phyloP scores from a whole-genome alignment of 192 early-diverging fungal genomes.

The Podila clonocystis region DNA sequence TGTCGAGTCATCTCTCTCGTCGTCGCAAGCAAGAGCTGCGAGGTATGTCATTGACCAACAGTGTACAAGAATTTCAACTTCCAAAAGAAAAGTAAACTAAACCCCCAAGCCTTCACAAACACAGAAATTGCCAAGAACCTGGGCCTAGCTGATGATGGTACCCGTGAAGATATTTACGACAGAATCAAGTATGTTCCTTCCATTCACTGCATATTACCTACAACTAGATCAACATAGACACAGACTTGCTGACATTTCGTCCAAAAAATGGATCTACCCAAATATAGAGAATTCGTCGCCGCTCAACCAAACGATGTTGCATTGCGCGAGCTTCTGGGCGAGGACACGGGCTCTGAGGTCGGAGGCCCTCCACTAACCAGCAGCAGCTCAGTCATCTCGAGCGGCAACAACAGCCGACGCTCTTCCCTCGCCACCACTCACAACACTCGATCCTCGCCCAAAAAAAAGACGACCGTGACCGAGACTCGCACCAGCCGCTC shows the following conservation, averaged over 20 bases:
- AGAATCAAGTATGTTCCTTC: slow-evolving; percentile 34
- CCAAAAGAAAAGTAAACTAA: neutral
- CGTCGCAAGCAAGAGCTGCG: slow-evolving; percentile 28
- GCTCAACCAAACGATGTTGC: neutral
- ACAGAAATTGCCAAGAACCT: slow-evolving; percentile 22
- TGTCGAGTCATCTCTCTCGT: neutral
- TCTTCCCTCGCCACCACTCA: neutral
- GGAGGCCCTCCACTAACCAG: neutral
- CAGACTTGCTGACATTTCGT: neutral
- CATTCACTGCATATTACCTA: neutral
- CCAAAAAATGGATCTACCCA: neutral
- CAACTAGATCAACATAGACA: neutral
- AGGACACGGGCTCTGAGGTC: neutral
- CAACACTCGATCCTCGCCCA: neutral
- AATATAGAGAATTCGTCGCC: neutral
- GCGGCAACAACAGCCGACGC: neutral
- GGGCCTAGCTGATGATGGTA: slow-evolving; percentile 28
- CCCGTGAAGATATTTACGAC: slow-evolving; percentile 34
- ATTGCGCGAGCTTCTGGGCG: neutral
- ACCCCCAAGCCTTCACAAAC: too few species aligned
- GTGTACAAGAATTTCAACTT: neutral
- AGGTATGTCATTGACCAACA: slow-evolving; percentile 2
- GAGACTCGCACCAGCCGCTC: neutral
- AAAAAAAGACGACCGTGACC: neutral
- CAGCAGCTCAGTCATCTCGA: too few species aligned